Percentiles rank a stretch among this genome's conserved stretches.
These are phyloP conservation scores for Strobilomyces dryophilus DNA, from an alignment of 768 basidiomycete species.

Conservation along the genomic window DNA sequence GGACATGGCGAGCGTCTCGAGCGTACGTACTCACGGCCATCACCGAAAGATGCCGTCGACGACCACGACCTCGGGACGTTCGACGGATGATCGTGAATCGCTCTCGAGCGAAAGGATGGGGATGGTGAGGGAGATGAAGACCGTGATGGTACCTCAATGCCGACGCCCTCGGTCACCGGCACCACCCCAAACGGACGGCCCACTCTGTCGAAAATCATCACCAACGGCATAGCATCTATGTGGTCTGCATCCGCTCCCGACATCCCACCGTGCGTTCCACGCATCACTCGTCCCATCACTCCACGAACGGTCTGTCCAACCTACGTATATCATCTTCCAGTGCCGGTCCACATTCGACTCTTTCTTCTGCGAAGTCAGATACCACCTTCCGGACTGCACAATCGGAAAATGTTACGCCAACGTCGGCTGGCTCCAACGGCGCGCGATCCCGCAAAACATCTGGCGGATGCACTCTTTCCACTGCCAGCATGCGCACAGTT, in stretches of 20 bases:
- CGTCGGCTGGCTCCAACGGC: not conserved
- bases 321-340: slow-evolving; percentile 28
- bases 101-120: not conserved
- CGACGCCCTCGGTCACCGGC: no score
- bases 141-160: no score
- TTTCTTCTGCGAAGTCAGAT: slow-evolving; percentile 30
- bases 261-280: slow-evolving; percentile 25
- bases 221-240: slow-evolving; percentile 21
- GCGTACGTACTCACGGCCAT: slow-evolving; percentile 18
- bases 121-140: slow-evolving; percentile 11
- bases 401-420: slow-evolving; percentile 28
- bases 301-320: slow-evolving; percentile 22
- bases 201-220: slow-evolving; percentile 25
- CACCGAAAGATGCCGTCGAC: slow-evolving; percentile 24
- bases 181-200: slow-evolving; percentile 15
- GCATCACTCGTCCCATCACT: slow-evolving; percentile 16
- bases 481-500: no score
- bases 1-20: slow-evolving; percentile 27
- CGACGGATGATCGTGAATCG: slow-evolving; percentile 2
- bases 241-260: slow-evolving; percentile 21
- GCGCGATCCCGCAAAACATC: no score
- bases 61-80: slow-evolving; percentile 8
- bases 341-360: slow-evolving; percentile 23
- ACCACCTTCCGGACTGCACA: slow-evolving; percentile 29
- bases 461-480: no score